Conservation (phyloP, 2,329 filamentous ascomycete genomes). For the Tolypocladium ophioglossoides region DNA sequence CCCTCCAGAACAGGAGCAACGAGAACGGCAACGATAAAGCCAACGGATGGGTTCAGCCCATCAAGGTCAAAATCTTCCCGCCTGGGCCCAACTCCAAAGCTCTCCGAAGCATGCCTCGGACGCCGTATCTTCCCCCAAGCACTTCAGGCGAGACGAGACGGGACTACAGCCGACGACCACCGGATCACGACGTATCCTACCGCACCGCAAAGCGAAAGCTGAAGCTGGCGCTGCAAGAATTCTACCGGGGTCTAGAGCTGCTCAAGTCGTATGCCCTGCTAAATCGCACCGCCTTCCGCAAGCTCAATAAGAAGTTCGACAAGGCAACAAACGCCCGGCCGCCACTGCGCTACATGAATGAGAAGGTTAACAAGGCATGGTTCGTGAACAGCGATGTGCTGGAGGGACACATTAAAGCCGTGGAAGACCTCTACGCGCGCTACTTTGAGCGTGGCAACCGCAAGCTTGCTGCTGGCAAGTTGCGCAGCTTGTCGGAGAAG, state of each 20-base stretch:
- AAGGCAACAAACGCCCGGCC: conserved; percentile 76
- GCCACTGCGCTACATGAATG: conserved; percentile 71
- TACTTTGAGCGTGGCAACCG: conserved; percentile 93
- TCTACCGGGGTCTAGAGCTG: conserved; percentile 82
- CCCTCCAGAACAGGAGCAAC: conserved; percentile 9
- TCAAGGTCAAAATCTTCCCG: conserved; percentile 43
- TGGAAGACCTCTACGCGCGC: conserved; percentile 85
- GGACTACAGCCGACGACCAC: conserved; percentile 41
- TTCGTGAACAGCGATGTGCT: conserved; percentile 85
- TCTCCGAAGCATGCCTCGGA: conserved; percentile 41
- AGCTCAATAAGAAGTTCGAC: conserved; percentile 98
- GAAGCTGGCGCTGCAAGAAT: conserved; percentile 84
- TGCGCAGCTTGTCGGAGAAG: conserved; percentile 60
- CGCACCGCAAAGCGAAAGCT: conserved; percentile 82
- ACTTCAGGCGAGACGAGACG: conserved; percentile 22
- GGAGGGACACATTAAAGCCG: conserved; percentile 66
- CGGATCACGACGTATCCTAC: conserved; percentile 58
- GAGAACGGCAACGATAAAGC: conserved; percentile 17
- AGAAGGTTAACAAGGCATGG: conserved; percentile 82
- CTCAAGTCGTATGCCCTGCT: conserved; percentile 84
- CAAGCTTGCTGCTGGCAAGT: conserved; percentile 81
- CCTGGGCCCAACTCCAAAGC: conserved; percentile 52
- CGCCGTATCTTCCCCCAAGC: conserved; percentile 28
- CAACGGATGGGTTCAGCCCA: conserved; percentile 38
- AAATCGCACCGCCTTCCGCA: conserved; percentile 88